Percentiles rank a stretch among this genome's conserved stretches.
These are phyloP conservation scores for Quercus agrifolia DNA, from an alignment of 306 rosid genomes.

Conservation along the genomic window DNA sequence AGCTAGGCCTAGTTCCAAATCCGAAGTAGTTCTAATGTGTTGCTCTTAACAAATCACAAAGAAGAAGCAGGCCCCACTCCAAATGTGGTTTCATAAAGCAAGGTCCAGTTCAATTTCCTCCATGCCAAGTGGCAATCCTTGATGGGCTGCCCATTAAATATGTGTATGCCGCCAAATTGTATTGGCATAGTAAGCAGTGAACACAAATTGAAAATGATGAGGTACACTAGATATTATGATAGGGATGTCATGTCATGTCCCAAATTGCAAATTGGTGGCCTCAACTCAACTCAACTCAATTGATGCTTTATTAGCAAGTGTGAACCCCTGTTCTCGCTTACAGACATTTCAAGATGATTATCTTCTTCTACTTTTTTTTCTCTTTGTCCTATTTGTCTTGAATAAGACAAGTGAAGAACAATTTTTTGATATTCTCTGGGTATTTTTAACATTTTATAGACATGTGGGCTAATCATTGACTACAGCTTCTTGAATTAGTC, in stretches of 20 bases:
- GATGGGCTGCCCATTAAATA: background rate
- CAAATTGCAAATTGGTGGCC: conserved; percentile 1
- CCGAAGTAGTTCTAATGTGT: background rate
- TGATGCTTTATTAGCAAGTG: conserved; percentile 43
- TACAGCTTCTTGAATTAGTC: conserved; percentile 5
- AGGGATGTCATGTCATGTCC: conserved; percentile 27
- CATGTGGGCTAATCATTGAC: conserved; percentile 41
- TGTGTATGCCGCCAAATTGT: no score
- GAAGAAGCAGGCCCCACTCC: background rate
- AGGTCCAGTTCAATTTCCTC: background rate
- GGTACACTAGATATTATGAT: background rate
- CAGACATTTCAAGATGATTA: conserved; percentile 26
- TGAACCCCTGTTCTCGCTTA: conserved; percentile 8
- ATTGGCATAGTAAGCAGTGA: background rate
- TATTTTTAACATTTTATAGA: conserved; percentile 21
- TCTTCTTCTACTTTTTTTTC: background rate
- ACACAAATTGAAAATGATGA: background rate
- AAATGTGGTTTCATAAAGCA: background rate
- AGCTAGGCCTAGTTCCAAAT: background rate
- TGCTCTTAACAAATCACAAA: no score
- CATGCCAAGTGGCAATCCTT: background rate
- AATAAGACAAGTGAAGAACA: conserved; percentile 31
- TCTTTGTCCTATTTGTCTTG: conserved; percentile 24
- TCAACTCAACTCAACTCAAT: background rate
- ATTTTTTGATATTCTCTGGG: conserved; percentile 30